These are phyloP conservation scores for Solanum bulbocastanum DNA, from an alignment of 257 asterid species.

Conservation along the genomic window DNA sequence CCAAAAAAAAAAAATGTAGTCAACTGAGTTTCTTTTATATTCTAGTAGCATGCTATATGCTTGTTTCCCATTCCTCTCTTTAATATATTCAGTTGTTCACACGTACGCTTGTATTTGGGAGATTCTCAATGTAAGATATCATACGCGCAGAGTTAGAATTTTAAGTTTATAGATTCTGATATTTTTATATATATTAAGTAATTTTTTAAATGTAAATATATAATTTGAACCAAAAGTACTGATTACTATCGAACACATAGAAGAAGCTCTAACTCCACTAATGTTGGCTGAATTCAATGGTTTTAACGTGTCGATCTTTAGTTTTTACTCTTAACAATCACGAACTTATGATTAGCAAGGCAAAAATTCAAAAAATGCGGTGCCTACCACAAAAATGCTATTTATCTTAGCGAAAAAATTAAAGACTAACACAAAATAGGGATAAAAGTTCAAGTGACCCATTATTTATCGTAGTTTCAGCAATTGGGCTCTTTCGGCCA, in stretches of 20 bases:
- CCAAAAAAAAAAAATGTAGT: not conserved
- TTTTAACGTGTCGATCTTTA: not conserved
- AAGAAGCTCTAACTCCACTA: too few species aligned
- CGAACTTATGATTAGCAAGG: too few species aligned
- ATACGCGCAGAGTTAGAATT: not conserved
- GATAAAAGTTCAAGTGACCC: too few species aligned
- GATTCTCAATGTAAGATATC: not conserved
- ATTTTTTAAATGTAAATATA: too few species aligned
- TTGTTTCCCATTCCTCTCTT: not conserved
- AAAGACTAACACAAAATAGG: too few species aligned
- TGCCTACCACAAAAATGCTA: too few species aligned
- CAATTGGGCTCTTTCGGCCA: not conserved
- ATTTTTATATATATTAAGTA: too few species aligned
- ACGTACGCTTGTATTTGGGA: not conserved
- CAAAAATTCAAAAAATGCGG: too few species aligned
- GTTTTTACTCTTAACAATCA: too few species aligned
- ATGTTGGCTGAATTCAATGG: not conserved
- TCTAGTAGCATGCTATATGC: not conserved
- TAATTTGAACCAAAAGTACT: too few species aligned
- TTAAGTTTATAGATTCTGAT: too few species aligned
- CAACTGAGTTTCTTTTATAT: not conserved
- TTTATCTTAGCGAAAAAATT: not conserved
- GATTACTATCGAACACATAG: too few species aligned
- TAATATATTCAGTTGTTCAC: not conserved
- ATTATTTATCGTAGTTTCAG: not conserved